Evolutionary conservation across 1,284 basidiomycete genomes (phyloP).

Genomic region (Melampsora americana): DNA sequence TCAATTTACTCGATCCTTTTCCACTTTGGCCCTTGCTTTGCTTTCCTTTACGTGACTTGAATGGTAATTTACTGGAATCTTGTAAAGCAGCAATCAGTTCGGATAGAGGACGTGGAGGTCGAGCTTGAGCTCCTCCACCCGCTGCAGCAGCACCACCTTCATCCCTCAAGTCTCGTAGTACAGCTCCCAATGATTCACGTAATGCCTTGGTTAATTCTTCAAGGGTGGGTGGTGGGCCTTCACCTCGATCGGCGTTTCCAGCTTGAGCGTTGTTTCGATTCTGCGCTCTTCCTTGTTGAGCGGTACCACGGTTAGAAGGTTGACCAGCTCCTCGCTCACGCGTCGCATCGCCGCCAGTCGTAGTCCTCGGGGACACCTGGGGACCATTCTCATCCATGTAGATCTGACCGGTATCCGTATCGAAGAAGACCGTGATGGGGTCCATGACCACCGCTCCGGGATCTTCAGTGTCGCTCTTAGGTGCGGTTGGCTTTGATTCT

Average conservation of each 20-base stretch:
- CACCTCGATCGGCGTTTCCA: not conserved
- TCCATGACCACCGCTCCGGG: slow-evolving; percentile 6
- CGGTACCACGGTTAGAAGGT: too few species aligned
- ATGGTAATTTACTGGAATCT: too few species aligned
- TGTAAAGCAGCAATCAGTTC: too few species aligned
- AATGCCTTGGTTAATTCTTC: slow-evolving; percentile 36
- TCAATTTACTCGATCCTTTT: too few species aligned
- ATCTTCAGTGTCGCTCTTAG: not conserved
- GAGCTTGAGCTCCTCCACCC: too few species aligned
- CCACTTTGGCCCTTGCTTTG: too few species aligned
- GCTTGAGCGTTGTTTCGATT: not conserved
- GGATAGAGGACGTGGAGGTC: too few species aligned
- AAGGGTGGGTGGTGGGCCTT: not conserved
- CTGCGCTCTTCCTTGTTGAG: not conserved
- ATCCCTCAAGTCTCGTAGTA: slow-evolving; percentile 24
- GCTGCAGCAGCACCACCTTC: not conserved
- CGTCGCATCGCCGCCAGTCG: not conserved
- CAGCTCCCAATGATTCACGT: slow-evolving; percentile 9
- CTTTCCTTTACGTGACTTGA: too few species aligned
- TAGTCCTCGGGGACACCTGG: not conserved
- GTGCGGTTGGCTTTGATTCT: not conserved
- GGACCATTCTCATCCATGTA: slow-evolving; percentile 23
- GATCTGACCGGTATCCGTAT: slow-evolving; percentile 27
- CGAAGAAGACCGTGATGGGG: slow-evolving; percentile 34
- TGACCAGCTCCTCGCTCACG: too few species aligned